These are phyloP conservation scores for Yamadazyma tumulicola DNA, from an alignment of 805 yeast species.

Conservation along the genomic window DNA sequence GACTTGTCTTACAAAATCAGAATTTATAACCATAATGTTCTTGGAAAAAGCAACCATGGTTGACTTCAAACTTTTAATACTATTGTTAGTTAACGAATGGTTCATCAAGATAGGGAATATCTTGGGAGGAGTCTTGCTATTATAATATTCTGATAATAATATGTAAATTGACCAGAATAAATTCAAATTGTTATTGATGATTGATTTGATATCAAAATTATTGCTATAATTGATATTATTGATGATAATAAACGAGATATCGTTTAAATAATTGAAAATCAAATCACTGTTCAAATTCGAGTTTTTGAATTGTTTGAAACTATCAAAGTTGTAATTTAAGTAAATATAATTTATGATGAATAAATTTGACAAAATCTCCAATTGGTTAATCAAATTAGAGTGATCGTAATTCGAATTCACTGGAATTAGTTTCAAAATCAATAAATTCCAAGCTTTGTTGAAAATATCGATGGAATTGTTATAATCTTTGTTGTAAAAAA, in stretches of 20 bases:
- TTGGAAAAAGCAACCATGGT: conserved; percentile 26
- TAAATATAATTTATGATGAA: conserved; percentile 43
- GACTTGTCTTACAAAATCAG: conserved; percentile 23
- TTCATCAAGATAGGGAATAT: conserved; percentile 20
- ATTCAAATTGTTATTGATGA: conserved; percentile 21
- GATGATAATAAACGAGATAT: conserved; percentile 31
- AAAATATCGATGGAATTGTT: conserved; percentile 35
- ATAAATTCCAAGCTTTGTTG: conserved; percentile 44
- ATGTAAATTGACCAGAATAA: conserved; percentile 49
- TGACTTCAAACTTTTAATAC: conserved; percentile 6
- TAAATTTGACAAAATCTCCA: conserved; percentile 41
- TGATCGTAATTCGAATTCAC: conserved; percentile 17
- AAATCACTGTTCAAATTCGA: conserved; percentile 37
- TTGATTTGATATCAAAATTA: conserved; percentile 17
- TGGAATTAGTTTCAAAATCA: conserved; percentile 32
- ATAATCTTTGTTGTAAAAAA: conserved; percentile 20
- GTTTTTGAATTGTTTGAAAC: background rate
- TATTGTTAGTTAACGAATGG: conserved; percentile 11
- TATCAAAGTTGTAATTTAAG: conserved; percentile 33
- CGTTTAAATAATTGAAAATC: conserved; percentile 48
- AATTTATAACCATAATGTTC: conserved; percentile 17
- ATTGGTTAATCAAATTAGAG: background rate
- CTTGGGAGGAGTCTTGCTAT: conserved; percentile 39
- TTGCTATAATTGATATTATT: conserved; percentile 22
- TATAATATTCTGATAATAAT: conserved; percentile 42